These are phyloP conservation scores for Phaeosphaeriaceae sp. DNA, from an alignment of 2,329 filamentous ascomycete species.

Conservation along the genomic window DNA sequence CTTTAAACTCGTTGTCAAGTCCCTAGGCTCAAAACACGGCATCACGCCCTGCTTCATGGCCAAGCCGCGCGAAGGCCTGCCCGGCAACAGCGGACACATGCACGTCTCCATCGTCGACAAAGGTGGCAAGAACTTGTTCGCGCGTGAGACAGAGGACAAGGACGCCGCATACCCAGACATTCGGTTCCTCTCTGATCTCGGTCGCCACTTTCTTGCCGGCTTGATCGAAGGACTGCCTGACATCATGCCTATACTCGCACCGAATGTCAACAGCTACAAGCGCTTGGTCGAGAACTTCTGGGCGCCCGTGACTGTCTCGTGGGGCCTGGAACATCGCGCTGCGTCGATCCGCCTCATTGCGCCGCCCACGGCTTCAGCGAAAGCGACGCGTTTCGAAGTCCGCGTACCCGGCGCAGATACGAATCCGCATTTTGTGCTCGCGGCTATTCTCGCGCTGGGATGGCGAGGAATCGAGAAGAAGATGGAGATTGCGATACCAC, in stretches of 20 bases:
- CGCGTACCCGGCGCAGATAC: conserved; percentile 93
- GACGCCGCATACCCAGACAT: conserved; percentile 67
- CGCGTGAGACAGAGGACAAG: conserved; percentile 73
- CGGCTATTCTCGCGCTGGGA: conserved; percentile 84
- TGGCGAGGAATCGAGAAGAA: conserved; percentile 95
- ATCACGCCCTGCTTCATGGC: conserved; percentile 99
- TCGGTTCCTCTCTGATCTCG: conserved; percentile 81
- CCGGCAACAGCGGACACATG: conserved; percentile 95
- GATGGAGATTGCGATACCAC: conserved; percentile 80
- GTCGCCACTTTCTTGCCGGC: conserved; percentile 91
- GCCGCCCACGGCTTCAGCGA: conserved; percentile 82
- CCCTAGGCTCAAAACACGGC: conserved; percentile 82
- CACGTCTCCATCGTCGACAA: conserved; percentile 87
- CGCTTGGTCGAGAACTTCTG: conserved; percentile 98
- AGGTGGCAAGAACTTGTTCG: conserved; percentile 83
- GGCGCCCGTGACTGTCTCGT: conserved; percentile 96
- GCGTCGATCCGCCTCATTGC: conserved; percentile 90
- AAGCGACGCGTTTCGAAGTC: conserved; percentile 90
- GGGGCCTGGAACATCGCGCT: conserved; percentile 94
- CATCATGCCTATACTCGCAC: conserved; percentile 93
- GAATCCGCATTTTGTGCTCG: conserved; percentile 86
- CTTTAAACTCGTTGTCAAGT: conserved; percentile 96
- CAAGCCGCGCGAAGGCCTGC: conserved; percentile 88
- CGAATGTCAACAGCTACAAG: conserved; percentile 98
- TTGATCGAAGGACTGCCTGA: conserved; percentile 88